Base-by-base conservation (phyloP, 2,329 filamentous ascomycete species). In the Beauveria australis region DNA sequence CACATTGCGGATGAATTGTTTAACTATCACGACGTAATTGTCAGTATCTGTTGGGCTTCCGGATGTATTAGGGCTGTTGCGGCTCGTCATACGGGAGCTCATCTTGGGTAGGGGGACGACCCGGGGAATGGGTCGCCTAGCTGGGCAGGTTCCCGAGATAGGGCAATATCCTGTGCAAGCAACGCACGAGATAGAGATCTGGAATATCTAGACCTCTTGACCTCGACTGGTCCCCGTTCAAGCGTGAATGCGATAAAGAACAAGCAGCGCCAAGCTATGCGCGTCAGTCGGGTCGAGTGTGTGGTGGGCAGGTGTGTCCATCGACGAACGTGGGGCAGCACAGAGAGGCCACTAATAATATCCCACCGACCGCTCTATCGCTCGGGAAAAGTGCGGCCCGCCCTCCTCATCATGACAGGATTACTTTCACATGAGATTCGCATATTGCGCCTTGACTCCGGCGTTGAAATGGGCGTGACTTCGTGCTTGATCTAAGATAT, bases 1-100 rank as follows among this genome's bases (percentile, higher is more conserved):
- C 73, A 99, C 94, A 78, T 97, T 97, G 74, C 94, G 92, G 77
- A 99, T 99, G 79, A 99, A 99, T 79, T 97, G 94, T 80, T 99
- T 99, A 75, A 99, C 94, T 97, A 72, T 62, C 66, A 60, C 61
- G 61, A 63, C 60, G 60, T 57, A 26, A 12, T 43, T 33, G 60
- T 59, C 53, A 62, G 37, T 28, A 24, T 22, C 22, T 26, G 18
- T 19, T 16, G 24, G 54, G 40, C 53, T 28, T 28, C 60, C 51
- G 41, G 54, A 48, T 63, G 62, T 41, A 69, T 65, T 5, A 24
- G 12, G 56, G 26, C 2, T 37, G 61, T 51, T 51, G 43, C n/a
- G 28, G 60, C 52, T 63, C 62, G 62, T 59, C 71, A 53, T 71
- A 76, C 74, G 67, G 56, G 74, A 76, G 70, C 74, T 76, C 74